A percentile compares a stretch with the other conserved stretches of the same genome.
These are phyloP conservation scores for Ceriops zippeliana DNA, from an alignment of 345 rosid species.

Conservation along the genomic window DNA sequence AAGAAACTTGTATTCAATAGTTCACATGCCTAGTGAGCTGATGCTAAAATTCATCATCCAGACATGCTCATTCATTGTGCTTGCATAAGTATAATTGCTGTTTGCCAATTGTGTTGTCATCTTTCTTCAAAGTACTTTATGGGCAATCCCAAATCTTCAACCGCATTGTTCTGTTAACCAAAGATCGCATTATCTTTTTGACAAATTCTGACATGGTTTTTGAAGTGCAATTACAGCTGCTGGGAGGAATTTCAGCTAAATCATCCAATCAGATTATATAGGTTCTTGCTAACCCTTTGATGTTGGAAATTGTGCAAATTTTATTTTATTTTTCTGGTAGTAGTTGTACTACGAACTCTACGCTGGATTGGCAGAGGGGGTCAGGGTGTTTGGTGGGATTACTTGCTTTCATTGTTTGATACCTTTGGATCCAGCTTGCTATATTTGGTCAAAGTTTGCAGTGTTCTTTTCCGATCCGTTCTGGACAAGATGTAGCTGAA, in stretches of 20 bases:
- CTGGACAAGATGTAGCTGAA: too few species aligned
- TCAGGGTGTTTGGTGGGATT: too few species aligned
- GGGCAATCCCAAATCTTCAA: slow-evolving; percentile 9
- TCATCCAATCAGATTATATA: not conserved
- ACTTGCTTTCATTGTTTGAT: too few species aligned
- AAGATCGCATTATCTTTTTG: slow-evolving; percentile 6
- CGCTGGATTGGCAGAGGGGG: too few species aligned
- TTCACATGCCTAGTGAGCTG: slow-evolving; percentile 68
- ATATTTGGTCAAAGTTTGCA: too few species aligned
- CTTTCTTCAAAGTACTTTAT: slow-evolving; percentile 17
- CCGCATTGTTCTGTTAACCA: not conserved
- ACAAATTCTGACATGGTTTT: slow-evolving; percentile 11
- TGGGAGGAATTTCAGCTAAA: slow-evolving; percentile 10
- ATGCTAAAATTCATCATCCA: slow-evolving; percentile 36
- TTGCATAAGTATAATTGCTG: slow-evolving; percentile 44
- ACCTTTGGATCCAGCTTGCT: too few species aligned
- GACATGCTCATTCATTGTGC: slow-evolving; percentile 47
- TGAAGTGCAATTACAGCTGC: slow-evolving; percentile 19
- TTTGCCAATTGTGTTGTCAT: slow-evolving; percentile 22
- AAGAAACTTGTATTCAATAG: slow-evolving; percentile 49
- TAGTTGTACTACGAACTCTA: not conserved
- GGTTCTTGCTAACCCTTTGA: not conserved
- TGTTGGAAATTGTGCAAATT: not conserved
- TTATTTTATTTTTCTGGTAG: not conserved
- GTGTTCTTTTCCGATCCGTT: too few species aligned